Evolutionary conservation across 495 filamentous ascomycete genomes (phyloP), one percentile per base, ranked within the genome.

Genomic region (Penicillium antarcticum): DNA sequence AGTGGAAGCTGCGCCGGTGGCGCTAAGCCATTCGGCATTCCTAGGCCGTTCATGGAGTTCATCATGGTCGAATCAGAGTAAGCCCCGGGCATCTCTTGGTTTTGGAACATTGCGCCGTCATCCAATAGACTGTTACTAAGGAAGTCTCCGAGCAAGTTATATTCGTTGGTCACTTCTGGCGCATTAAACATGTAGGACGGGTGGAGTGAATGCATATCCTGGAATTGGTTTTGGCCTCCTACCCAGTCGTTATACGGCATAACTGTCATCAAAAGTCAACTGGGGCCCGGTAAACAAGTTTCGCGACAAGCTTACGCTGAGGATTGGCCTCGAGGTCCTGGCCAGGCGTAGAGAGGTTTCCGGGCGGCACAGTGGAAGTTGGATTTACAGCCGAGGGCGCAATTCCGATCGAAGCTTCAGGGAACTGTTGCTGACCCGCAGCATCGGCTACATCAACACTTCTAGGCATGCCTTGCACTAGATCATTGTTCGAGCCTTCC

Each of bases 101-200:
- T 82, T 47, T 80, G 68, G 48, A 87, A 80, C 38, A 87, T 69
- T 3, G 76, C 77, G 32, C 80, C 81, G 65, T 95, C 91, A 63
- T 96, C 91, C 42, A 95, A 70, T 26, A 97, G 70, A 67, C 86
- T 91, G 56, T 83, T 92, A 67, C 86, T 91, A 53, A 97, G 81
- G 65, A 97, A 99, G 68, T 97, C 91, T 58, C 95, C 96, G 53
- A 99, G 81, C 50, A 97, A 76, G 62, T 96, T 95, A 65, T 95
- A 97, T 71, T 99, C 94, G 67, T 89, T 91, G 24, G 88, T 90
- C 52, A 96, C 87, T 67, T 99, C 94, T 50, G 89, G 89, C 21
- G 91, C 86, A 67, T 89, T 89, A 72, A 97, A 92, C 87, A 96
- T 91, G 74, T 94, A 97, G 58, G 87, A 91, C 47, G 91, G 88